Evolutionary conservation across 306 rosid genomes (phyloP), one percentile per base, ranked within the genome.

Genomic region (Vigna radiata): DNA sequence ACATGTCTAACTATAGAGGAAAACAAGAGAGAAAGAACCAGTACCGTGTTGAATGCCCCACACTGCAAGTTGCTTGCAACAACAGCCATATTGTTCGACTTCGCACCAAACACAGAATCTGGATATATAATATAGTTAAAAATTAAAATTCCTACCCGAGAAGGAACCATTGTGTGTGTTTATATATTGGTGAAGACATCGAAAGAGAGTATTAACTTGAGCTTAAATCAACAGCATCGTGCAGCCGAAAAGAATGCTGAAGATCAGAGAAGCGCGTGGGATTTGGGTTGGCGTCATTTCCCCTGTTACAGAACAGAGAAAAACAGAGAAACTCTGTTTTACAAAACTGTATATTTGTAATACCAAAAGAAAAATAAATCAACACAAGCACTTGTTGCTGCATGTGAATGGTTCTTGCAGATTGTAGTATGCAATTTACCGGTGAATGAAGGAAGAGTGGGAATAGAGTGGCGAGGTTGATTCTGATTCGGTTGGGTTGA

Each of bases 141-240:
- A 83, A 46, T 21, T 10, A 36, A 31, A 43, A 46, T 52, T n/a
- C 5, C 36, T 67, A 36, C 18, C 16, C 60, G 27, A 55, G 37
- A 73, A 73, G 15, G 25, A 36, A 27, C 36, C 25, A 10, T 7
- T 66, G 8, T 33, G 39, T 36, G 41, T 14, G 17, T 63, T 5
- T 1, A 1, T 73, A 43, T 33, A 75, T 73, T 49, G 7, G 7
- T 27, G 29, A 8, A 43, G 4, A 65, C 17, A 44, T 37, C 43
- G 80, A 54, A 55, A 63, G 71, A 70, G 79, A 72, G 56, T 76
- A 61, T 15, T 31, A 76, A 91, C 97, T 93, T 90, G 92, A 74
- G 84, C 86, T 89, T 91, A 91, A 90, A 91, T 86, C 93, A 87
- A 90, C 83, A 81, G 91, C 89, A 85, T 87, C 86, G 37, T 89